Conservation (phyloP, 768 basidiomycete species). For the Cyclocybe cylindracea region DNA sequence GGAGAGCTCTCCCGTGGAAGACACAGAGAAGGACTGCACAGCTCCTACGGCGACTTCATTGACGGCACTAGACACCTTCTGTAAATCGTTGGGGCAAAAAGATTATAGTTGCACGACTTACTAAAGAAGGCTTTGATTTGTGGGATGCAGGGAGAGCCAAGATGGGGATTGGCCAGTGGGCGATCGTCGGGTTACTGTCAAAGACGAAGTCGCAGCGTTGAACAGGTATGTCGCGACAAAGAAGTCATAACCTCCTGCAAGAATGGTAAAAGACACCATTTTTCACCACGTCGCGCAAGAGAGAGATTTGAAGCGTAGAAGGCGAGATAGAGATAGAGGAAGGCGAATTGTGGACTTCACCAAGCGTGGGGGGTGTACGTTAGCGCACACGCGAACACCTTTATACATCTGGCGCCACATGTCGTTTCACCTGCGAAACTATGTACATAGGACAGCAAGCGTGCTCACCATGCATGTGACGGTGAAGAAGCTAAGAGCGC, state of each 20-base stretch:
- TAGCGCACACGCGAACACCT: no score
- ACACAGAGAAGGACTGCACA: conserved; percentile 60
- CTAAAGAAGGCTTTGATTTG: conserved; percentile 63
- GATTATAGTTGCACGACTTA: conserved; percentile 29
- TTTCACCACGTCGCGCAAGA: background rate
- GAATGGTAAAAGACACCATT: conserved; percentile 71
- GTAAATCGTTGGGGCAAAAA: background rate
- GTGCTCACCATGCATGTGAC: no score
- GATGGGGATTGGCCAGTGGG: conserved; percentile 55
- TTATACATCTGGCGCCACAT: no score
- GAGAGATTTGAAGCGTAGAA: background rate
- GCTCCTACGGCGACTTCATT: conserved; percentile 53
- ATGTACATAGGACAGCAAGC: no score
- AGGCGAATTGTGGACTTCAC: no score
- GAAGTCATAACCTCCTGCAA: conserved; percentile 65
- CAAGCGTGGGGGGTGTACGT: no score
- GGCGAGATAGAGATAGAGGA: background rate
- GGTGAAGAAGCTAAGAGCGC: no score
- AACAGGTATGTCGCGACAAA: conserved; percentile 69
- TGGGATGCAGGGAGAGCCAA: conserved; percentile 61
- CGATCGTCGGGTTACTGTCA: conserved; percentile 49
- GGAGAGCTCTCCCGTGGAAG: conserved; percentile 44
- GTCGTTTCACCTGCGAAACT: no score
- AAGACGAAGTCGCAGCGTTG: conserved; percentile 45
- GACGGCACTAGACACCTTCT: conserved; percentile 43